Percentiles rank a stretch among this genome's conserved stretches.
Conservation (phyloP, 441 rosid species). For the Sinapis alba region DNA sequence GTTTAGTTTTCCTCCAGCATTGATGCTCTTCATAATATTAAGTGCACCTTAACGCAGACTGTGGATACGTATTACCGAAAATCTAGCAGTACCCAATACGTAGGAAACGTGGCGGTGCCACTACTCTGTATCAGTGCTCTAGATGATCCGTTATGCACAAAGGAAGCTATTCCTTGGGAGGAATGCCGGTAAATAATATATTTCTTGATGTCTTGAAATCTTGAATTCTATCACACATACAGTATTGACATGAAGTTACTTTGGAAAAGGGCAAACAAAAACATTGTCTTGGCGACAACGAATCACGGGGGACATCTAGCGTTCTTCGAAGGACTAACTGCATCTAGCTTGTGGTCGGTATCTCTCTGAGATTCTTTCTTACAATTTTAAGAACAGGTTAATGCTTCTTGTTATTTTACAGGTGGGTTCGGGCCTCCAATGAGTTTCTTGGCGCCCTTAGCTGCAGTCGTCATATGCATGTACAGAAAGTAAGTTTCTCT, state of each 20-base stretch:
- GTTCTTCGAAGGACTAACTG: constrained; percentile 78
- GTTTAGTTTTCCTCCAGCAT: constrained; percentile 2
- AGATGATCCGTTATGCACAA: constrained; percentile 89
- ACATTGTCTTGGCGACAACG: constrained; percentile 71
- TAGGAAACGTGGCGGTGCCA: constrained; percentile 70
- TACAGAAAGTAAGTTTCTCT: constrained; percentile 52
- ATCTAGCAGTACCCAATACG: constrained; percentile 70
- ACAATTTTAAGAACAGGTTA: constrained; percentile 35
- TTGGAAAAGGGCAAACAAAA: constrained; percentile 66
- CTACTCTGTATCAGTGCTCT: constrained; percentile 83
- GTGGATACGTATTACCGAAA: constrained; percentile 83
- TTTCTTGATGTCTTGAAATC: background rate
- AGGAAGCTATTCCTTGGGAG: constrained; percentile 97
- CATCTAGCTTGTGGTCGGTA: constrained; percentile 58
- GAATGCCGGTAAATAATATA: constrained; percentile 73
- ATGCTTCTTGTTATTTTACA: constrained; percentile 46
- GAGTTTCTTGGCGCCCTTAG: constrained; percentile 68
- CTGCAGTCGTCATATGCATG: constrained; percentile 58
- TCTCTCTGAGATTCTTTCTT: background rate
- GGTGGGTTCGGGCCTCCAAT: constrained; percentile 85
- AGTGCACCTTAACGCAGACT: constrained; percentile 55
- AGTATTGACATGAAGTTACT: constrained; percentile 7
- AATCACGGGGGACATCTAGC: constrained; percentile 90
- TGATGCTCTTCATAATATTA: constrained; percentile 7
- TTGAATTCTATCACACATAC: background rate